Evolutionary conservation across 163 green algal species (phyloP), one percentile per base, ranked within the genome.

Genomic region (Chloromonas sp.): DNA sequence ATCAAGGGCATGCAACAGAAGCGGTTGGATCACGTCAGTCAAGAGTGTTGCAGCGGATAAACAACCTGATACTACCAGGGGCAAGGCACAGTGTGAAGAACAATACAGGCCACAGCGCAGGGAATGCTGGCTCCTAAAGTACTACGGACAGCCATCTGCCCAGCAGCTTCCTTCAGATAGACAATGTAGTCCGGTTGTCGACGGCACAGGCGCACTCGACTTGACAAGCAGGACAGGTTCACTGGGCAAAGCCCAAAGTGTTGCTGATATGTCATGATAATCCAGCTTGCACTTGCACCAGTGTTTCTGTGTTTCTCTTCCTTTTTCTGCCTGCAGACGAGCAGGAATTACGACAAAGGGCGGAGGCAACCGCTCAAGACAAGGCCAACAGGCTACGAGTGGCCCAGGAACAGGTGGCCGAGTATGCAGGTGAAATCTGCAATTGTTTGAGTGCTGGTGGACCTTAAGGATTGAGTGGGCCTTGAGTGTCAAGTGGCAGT

Each of bases 371-470:
- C 3, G 94, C 94, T 0, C 71, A 92, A 59, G 88, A 97, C 71
- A 85, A 86, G 0, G 86, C 87, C 2, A 90, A 92, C 15, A 86
- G 93, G 0, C 88, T 98, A 2, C 79, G 86, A 1, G 96, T 98
- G 0, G 92, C 93, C 0, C 92, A 96, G 85, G 89, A 97, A 89
- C 96, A 98, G 89, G 88, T 97, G 1, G 91, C 92, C 1, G 96
- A 98, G 88, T 98, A 58, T 36, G 66, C 66, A 11, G 66, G 66
- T 11, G 11, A 11, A 8, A 76, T 76, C 11, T 76, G 66, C 66
- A 76, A 11, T 11, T 76, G 66, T 11, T 76, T 11, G 11, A 76
- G 11, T 8, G 11, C 8, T n/a, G 66, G 8, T n/a, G 11, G 5
- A 11, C 8, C 66, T 76, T 11, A 8, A n/a, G 8, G 66, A 76